Base-by-base conservation (phyloP, 192 early-diverging fungal species). In the Podila clonocystis region DNA sequence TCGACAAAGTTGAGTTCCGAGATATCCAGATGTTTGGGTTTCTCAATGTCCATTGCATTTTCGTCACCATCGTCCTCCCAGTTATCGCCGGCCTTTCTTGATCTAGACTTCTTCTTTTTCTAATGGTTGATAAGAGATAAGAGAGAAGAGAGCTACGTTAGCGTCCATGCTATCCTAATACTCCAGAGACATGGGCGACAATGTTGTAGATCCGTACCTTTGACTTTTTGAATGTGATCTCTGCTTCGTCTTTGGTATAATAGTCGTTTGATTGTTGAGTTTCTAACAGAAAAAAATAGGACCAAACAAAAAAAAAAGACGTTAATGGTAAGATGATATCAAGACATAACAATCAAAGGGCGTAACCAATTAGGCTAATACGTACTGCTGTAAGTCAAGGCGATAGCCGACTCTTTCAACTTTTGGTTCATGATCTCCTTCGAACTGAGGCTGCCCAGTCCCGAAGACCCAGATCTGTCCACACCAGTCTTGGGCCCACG, bases 231-330 rank as follows among this genome's bases (percentile, higher is more conserved):
- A 97, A 96, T 17, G 88, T 65, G 7, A 92, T 72, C 13, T 88
- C 84, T 2, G 92, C 87, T 82, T 98, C 96, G 49, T 96, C 94
- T 59, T 91, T 87, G 52, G 96, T 96, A 85, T 97, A 97, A 76
- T 95, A 97, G 73, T 97, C 97, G 61, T 91, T 89, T 33, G 94
- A 91, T 76, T 93, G 89, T 45, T 86, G 86, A 59, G 85, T 88
- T 60, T 89, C 85, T 85, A 74, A 52, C 22, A 9, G 45, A 45
- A 48, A 64, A 57, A 34, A 66, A 33, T 33, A 20, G 52, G 9
- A 28, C 4, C 62, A 17, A 48, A 50, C 4, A 24, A 55, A 55
- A 55, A 50, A 26, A 24, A 55, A 55, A 55, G 3, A 55, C 26
- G 20, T 24, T 55, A 26, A 22, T 55, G 6, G 9, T 8, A 9